Evolutionary conservation across 1,284 basidiomycete species (phyloP), one percentile per base, ranked within the genome.

Genomic region (Trichosporon asahii): DNA sequence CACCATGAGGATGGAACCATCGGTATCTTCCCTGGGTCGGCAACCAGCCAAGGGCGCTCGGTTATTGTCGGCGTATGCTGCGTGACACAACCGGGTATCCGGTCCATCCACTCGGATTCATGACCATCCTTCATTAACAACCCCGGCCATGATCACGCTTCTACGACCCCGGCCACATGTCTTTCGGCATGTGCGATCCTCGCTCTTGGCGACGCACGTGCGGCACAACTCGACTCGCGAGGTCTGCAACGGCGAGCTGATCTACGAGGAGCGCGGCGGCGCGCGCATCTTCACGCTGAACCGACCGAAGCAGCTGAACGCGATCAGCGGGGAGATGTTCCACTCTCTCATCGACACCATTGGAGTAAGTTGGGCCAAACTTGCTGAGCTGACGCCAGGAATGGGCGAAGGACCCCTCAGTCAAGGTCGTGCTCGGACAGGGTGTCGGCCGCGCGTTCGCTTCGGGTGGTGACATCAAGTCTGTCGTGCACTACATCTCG

Each of bases 251-350:
- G 53, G 53, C 23, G 25, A 57, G 7, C 53, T 70, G 35, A 7
- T 37, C 31, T 66, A 67, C 18, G 66, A 70, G 40, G 29, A n/a
- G 21, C 40, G 23, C 37, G 66, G 64, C 6, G 44, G 31, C 31
- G 63, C 55, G 7, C 64, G 70, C 3, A 14, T 71, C n/a, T 71
- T 55, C 67, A 68, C 65, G 5, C 65, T 71, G 29, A 95, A 98
- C 79, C 88, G 95, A 65, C 89, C 92, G 1, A 84, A 84, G 73
- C 93, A 93, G 80, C 86, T 94, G 49, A 99, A 99, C 85, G 90
- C 94, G 1, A 86, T 99, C 67, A 89, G 94, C 80, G 85, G 87
- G 64, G 85, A 88, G 40, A 98, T 98, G 94, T 88, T 98, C 64
- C 81, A 88, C 40, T 78, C 89, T 6, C 86, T 99, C 35, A 85